Conservation (phyloP, 2,329 filamentous ascomycete genomes). For the Achaetomium macrosporum region DNA sequence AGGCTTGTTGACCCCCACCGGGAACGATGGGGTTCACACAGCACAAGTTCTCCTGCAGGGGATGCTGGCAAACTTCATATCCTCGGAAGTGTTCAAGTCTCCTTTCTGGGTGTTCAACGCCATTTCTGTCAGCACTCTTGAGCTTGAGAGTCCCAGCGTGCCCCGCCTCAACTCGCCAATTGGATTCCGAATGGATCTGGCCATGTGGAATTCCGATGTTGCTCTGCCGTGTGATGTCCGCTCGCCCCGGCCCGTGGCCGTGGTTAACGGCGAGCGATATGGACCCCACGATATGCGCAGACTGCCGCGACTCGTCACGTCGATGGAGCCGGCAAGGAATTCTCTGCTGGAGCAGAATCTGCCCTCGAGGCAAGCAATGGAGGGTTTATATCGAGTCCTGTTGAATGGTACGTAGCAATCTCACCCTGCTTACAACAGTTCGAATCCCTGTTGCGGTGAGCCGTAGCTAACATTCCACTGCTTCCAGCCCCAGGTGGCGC, state of each 20-base stretch:
- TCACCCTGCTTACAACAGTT: background rate
- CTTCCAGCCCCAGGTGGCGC: background rate
- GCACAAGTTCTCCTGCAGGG: slow-evolving; percentile 13
- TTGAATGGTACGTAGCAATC: slow-evolving; percentile 4
- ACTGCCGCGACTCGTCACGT: slow-evolving; percentile 1
- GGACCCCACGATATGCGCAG: background rate
- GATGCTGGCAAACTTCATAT: slow-evolving; percentile 16
- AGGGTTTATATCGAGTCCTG: slow-evolving; percentile 7
- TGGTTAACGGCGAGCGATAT: background rate
- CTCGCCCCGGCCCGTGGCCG: background rate
- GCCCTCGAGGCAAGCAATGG: slow-evolving; percentile 9
- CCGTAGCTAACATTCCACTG: background rate
- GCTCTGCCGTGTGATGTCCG: background rate
- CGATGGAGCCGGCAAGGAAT: background rate
- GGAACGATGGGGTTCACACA: background rate
- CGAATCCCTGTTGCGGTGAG: background rate
- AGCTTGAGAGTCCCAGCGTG: slow-evolving; percentile 14
- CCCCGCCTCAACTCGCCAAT: slow-evolving; percentile 4
- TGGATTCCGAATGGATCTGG: slow-evolving; percentile 14
- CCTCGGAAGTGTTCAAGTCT: slow-evolving; percentile 7
- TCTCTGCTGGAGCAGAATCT: background rate
- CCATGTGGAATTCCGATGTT: slow-evolving; percentile 9
- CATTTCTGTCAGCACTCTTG: slow-evolving; percentile 1
- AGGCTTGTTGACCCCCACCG: background rate
- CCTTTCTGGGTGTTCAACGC: slow-evolving; percentile 20